Base-by-base conservation (phyloP, 2,329 filamentous ascomycete species). In the Colletotrichum sp. region DNA sequence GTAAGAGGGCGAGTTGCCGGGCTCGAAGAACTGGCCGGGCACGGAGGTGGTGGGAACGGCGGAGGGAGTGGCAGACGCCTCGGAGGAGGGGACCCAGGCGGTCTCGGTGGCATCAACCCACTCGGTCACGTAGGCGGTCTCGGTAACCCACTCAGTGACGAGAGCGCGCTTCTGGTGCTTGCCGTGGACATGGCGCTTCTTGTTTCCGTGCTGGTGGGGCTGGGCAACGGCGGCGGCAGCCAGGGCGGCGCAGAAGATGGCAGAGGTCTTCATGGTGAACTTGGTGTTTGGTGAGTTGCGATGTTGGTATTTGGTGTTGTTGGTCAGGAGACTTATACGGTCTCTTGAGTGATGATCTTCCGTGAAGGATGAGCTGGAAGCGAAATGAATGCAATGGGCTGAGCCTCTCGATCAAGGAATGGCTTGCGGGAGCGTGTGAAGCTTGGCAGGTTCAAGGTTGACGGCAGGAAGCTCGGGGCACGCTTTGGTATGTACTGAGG, bases 81-180 rank as follows among this genome's bases (percentile, higher is more conserved):
- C 71, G 15, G 86, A 85, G 34, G 86, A 85, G 28, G 81, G 82
- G 81, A 90, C 79, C 79, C 83, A 87, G 81, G 86, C 77, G 71
- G 90, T 91, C 79, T 87, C 85, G 78, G 85, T 87, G 44, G 85
- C 84, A 79, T 90, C 89, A 71, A 91, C 81, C 67, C 86, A 73
- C 83, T 88, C 82, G 75, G 89, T 88, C 76, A 91, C 85, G 65
- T 82, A 84, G 78, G 81, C 87, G 5, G 86, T 87, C 79, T 89
- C 86, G 8, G 87, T 90, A 79, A 90, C 88, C 85, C 88, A 90
- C 80, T 87, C 87, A 57, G 88, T 89, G 78, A 89, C 86, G 16
- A 90, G 74, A 24, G 81, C 86, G 67, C 84, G 84, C 78, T 83
- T 83, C 75, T 78, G 80, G 64, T 79, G 77, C 72, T 83, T 80